Evolutionary conservation across 2,329 filamentous ascomycete species (phyloP), one percentile per base, ranked within the genome.

Genomic region (Bipolaris cookei): DNA sequence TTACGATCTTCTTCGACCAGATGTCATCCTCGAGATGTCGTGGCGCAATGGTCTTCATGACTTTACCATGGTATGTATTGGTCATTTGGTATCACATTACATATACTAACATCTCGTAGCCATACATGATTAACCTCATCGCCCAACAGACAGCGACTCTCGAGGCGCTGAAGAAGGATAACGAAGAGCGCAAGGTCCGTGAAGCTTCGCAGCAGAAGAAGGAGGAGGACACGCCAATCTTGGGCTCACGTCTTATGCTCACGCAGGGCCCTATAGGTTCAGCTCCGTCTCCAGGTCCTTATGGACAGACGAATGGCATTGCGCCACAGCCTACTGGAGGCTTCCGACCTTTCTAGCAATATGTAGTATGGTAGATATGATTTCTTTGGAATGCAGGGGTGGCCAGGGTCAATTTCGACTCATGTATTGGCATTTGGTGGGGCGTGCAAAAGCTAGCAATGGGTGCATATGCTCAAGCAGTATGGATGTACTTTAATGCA

Each of bases 81-180:
- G 18, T 16, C 10, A 30, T 45, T 67, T 56, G 14, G 13, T 20
- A 13, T 21, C 3, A 38, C 25, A 35, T 11, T 6, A 51, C 13
- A 38, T 11, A 30, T 4, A 20, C 56, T 58, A 25, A 70, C 49
- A 21, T 20, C 35, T 30, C 6, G 4, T 50, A 78, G 77, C 95
- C 95, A 16, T 99, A 96, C 84, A 96, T 99, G 92, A 98, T 99
- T 86, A 99, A 98, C 82, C 90, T 96, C 82, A 84, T 99, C 63
- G 87, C 89, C 67, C 92, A 97, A 78, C 93, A 98, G 80, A 92
- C 91, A 37, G 88, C 90, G 66, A 89, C 96, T 54, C 89, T 99
- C 66, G 87, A 92, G 57, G 77, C 83, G 58, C 85, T 99, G 60
- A 96, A 96, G 84, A 91, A 91, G 61, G 96, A 99, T 79, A 99